Percentiles rank a stretch among this genome's conserved stretches.
phyloP scores from a whole-genome alignment of 345 rosid species.

The Rhodamnia argentea region DNA sequence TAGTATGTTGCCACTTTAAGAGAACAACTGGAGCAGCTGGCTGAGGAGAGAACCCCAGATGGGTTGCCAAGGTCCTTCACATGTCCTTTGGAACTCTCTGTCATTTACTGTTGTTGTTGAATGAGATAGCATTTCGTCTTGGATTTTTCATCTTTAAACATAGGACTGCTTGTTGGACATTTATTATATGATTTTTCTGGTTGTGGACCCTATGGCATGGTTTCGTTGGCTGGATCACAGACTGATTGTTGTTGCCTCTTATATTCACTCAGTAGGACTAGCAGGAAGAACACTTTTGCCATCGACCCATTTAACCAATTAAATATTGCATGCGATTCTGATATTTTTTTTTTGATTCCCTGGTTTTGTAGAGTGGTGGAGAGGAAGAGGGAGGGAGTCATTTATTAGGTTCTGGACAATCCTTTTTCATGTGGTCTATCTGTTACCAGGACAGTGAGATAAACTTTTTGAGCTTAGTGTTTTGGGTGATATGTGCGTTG shows the following conservation, averaged over 20 bases:
- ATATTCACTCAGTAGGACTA: not conserved
- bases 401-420: not conserved
- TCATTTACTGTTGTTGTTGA: not conserved
- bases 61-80: constrained; percentile 55
- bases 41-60: constrained; percentile 65
- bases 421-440: not conserved
- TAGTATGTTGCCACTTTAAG: constrained; percentile 85
- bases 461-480: not conserved
- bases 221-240: not conserved
- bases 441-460: not conserved
- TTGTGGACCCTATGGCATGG: not conserved
- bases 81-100: not conserved
- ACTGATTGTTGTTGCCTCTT: not conserved
- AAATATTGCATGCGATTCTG: not conserved
- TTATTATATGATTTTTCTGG: not conserved
- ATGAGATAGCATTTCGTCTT: not conserved
- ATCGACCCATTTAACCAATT: not conserved
- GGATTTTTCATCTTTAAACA: not conserved
- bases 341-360: not conserved
- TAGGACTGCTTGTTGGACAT: not conserved
- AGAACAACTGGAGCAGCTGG: constrained; percentile 62
- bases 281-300: not conserved
- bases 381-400: not conserved
- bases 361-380: not conserved
- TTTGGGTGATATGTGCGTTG: not conserved